Percentiles rank a stretch among this genome's conserved stretches.
phyloP scores from a whole-genome alignment of 139 green algal genomes.

The Desmodesmus armatus region DNA sequence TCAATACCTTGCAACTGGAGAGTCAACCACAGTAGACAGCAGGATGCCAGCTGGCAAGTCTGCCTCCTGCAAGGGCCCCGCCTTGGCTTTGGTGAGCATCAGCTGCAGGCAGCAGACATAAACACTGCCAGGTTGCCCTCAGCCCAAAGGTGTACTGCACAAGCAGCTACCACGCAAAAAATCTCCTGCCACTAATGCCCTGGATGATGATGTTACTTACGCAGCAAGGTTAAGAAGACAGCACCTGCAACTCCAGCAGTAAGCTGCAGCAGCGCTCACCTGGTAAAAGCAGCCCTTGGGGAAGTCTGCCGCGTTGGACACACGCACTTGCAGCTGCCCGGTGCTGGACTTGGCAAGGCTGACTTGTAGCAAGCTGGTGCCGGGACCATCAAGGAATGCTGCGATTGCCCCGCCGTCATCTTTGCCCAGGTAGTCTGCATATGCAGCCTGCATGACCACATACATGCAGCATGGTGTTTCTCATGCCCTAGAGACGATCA shows the following conservation, averaged over 20 bases:
- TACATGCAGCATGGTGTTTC: background rate
- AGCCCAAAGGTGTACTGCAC: too few species aligned
- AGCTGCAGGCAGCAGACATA: constrained; percentile 58
- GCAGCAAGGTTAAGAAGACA: too few species aligned
- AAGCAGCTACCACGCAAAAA: too few species aligned
- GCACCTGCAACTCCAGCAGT: too few species aligned
- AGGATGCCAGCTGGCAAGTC: constrained; percentile 66
- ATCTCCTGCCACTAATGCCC: too few species aligned
- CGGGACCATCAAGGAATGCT: constrained; percentile 68
- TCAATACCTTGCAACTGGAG: constrained; percentile 57
- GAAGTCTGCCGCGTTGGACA: constrained; percentile 59
- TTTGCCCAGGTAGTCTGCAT: constrained; percentile 56
- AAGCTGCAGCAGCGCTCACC: constrained; percentile 44
- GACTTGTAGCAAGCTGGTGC: constrained; percentile 55
- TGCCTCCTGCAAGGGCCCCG: constrained; percentile 41
- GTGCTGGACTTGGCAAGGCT: constrained; percentile 61
- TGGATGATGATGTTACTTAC: too few species aligned
- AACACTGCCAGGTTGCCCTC: too few species aligned
- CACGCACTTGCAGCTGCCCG: constrained; percentile 61
- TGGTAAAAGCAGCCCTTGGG: constrained; percentile 65
- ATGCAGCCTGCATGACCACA: constrained; percentile 54
- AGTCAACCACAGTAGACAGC: constrained; percentile 62
- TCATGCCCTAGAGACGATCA: too few species aligned
- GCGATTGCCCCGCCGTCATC: constrained; percentile 64
- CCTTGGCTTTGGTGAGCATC: constrained; percentile 63